Evolutionary conservation across 768 basidiomycete species (phyloP).

Genomic region (Suillus ampliporus): DNA sequence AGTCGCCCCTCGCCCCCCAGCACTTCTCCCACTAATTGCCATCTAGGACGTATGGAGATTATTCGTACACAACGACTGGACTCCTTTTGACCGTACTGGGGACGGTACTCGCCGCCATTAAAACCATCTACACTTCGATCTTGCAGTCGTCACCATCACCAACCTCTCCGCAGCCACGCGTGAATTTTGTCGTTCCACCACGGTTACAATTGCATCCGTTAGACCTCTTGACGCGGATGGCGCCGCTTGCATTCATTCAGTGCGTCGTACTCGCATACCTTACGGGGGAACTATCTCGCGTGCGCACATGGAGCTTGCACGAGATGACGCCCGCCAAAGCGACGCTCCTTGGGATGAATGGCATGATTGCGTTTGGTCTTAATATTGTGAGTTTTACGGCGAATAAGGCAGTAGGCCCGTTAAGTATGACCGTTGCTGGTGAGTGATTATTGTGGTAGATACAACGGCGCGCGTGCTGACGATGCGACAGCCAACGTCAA

Average conservation of each 20-base stretch:
- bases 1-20: slow-evolving; percentile 8
- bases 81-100: slow-evolving; percentile 89
- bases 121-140: slow-evolving; percentile 90
- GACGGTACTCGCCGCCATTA: slow-evolving; percentile 89
- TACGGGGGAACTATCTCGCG: slow-evolving; percentile 78
- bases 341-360: slow-evolving; percentile 73
- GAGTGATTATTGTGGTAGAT: slow-evolving; percentile 28
- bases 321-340: slow-evolving; percentile 48
- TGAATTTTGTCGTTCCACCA: slow-evolving; percentile 34
- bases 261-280: slow-evolving; percentile 78
- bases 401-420: slow-evolving; percentile 88
- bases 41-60: slow-evolving; percentile 90
- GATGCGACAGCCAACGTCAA: slow-evolving; percentile 79
- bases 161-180: slow-evolving; percentile 22
- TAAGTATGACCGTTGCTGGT: slow-evolving; percentile 93
- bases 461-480: slow-evolving; percentile 11
- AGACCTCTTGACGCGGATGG: slow-evolving; percentile 88
- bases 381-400: slow-evolving; percentile 96
- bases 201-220: slow-evolving; percentile 69
- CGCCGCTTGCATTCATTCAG: slow-evolving; percentile 89
- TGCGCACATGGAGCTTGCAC: slow-evolving; percentile 52
- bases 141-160: slow-evolving; percentile 55
- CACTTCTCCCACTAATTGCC: neutral
- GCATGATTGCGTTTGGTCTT: slow-evolving; percentile 86
- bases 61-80: slow-evolving; percentile 87